phyloP scores from a whole-genome alignment of 805 yeast species.

The Torulaspora franciscae region DNA sequence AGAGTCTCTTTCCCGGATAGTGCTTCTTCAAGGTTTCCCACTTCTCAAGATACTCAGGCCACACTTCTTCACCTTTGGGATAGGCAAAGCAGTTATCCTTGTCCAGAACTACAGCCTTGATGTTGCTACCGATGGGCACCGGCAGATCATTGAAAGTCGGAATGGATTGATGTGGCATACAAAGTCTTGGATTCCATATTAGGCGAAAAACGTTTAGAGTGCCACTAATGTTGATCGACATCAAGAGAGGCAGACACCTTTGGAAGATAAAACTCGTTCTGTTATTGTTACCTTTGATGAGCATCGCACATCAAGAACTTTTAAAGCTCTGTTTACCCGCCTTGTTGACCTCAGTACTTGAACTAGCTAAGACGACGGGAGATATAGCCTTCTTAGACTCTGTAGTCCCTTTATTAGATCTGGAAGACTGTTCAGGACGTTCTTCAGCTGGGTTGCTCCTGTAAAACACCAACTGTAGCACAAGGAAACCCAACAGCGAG shows the following conservation, averaged over 20 bases:
- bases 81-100: conserved; percentile 94
- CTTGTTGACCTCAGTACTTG: not conserved
- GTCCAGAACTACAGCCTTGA: conserved; percentile 79
- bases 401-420: not conserved
- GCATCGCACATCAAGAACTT: not conserved
- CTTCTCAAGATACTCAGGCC: conserved; percentile 58
- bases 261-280: not conserved
- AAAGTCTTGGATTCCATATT: conserved; percentile 57
- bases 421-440: not conserved
- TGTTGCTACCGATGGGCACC: conserved; percentile 44
- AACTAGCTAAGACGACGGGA: not conserved
- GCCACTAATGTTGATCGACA: conserved; percentile 63
- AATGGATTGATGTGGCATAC: conserved; percentile 58
- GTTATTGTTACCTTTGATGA: not conserved
- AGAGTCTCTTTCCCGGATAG: conserved; percentile 59
- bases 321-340: not conserved
- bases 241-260: not conserved
- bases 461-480: conserved; percentile 10
- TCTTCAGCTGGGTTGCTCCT: not conserved
- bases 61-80: conserved; percentile 72
- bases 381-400: not conserved
- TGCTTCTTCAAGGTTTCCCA: conserved; percentile 53
- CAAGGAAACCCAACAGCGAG: conserved; percentile 17
- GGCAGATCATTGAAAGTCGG: conserved; percentile 57
- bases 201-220: conserved; percentile 62